Conservation (phyloP, 2,329 filamentous ascomycete species). For the Xylogone sp. region DNA sequence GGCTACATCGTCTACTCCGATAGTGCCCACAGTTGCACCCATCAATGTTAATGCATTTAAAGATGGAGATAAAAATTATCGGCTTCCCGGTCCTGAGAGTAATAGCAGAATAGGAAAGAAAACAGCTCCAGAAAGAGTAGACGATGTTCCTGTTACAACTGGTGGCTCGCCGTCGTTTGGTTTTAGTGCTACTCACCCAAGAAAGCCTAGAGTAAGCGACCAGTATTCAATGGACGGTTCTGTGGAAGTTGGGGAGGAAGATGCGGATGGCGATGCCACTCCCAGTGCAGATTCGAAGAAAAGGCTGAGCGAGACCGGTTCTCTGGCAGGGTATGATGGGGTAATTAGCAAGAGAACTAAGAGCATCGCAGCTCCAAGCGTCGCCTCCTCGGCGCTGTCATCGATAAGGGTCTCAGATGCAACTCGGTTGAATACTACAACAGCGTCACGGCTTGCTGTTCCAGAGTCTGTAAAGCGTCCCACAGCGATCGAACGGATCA, state of each 20-base stretch:
- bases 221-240: background rate
- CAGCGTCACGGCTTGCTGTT: slow-evolving; percentile 16
- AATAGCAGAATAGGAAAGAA: background rate
- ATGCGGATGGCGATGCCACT: background rate
- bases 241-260: slow-evolving; percentile 4
- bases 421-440: slow-evolving; percentile 22
- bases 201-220: slow-evolving; percentile 14
- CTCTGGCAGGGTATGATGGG: background rate
- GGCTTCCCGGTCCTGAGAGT: slow-evolving; percentile 20
- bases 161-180: background rate
- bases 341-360: slow-evolving; percentile 7
- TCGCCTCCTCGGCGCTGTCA: slow-evolving; percentile 21
- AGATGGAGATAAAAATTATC: slow-evolving; percentile 42
- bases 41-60: slow-evolving; percentile 46
- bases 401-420: slow-evolving; percentile 26
- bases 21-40: slow-evolving; percentile 42
- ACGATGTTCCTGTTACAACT: background rate
- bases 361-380: slow-evolving; percentile 26
- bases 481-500: slow-evolving; percentile 32
- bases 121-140: background rate
- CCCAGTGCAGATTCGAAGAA: background rate
- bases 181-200: slow-evolving; percentile 6
- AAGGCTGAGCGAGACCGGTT: background rate
- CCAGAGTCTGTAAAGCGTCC: slow-evolving; percentile 28
- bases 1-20: slow-evolving; percentile 22